phyloP scores from a whole-genome alignment of 352 stramenopile genomes.

The Phytophthora fragariae region DNA sequence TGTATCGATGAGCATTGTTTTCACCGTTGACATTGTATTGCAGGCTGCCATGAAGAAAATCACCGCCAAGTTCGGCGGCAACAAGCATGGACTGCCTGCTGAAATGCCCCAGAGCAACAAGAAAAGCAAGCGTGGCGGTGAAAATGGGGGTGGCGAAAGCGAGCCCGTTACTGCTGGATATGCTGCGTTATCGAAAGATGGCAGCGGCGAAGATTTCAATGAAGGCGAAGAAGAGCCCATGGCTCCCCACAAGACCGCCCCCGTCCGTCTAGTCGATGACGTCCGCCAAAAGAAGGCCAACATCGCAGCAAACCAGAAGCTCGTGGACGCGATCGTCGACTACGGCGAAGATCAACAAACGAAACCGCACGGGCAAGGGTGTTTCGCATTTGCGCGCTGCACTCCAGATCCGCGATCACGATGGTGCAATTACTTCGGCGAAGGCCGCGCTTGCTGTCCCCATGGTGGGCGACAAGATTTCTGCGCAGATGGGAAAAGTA shows the following conservation, averaged over 20 bases:
- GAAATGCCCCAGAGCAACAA: constrained; percentile 28
- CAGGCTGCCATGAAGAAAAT: constrained; percentile 41
- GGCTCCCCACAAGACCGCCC: constrained; percentile 69
- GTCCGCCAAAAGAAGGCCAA: constrained; percentile 50
- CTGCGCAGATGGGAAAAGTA: too few relatives aligned
- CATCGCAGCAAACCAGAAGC: constrained; percentile 71
- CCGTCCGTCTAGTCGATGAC: constrained; percentile 63
- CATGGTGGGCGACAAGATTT: too few relatives aligned
- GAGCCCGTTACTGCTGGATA: constrained; percentile 10
- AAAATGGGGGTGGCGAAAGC: constrained; percentile 20
- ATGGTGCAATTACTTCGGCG: constrained; percentile 53
- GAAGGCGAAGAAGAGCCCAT: constrained; percentile 38
- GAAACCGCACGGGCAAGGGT: constrained; percentile 77
- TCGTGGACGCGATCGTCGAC: constrained; percentile 74
- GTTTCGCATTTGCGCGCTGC: constrained; percentile 74
- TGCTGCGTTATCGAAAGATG: constrained; percentile 7
- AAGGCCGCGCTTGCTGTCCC: constrained; percentile 49
- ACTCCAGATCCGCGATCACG: constrained; percentile 62
- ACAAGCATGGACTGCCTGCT: constrained; percentile 21
- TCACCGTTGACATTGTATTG: constrained; percentile 2
- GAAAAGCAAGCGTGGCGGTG: constrained; percentile 25
- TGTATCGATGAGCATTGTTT: neutral
- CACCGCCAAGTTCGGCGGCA: constrained; percentile 33
- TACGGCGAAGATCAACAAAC: constrained; percentile 68
- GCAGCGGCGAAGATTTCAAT: neutral